Evolutionary conservation across 495 filamentous ascomycete genomes (phyloP).

Genomic region (Aspergillus bertholletiae): DNA sequence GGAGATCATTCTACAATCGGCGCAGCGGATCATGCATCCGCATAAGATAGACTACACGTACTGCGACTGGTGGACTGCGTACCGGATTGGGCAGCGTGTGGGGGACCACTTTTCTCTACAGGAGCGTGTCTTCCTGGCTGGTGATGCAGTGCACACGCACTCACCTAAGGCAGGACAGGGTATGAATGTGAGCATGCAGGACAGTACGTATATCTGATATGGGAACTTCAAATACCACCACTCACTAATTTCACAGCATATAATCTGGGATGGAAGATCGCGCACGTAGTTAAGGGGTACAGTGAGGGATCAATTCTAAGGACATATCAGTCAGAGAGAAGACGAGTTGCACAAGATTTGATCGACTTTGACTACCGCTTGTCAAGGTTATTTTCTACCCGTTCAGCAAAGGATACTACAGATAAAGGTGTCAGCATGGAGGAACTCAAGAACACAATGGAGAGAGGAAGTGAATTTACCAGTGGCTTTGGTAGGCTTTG

Average conservation of each 20-base stretch:
- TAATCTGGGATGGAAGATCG: slow-evolving; percentile 75
- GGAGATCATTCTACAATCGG: too few relatives aligned
- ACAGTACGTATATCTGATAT: too few relatives aligned
- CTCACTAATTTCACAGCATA: too few relatives aligned
- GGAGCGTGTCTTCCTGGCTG: slow-evolving; percentile 63
- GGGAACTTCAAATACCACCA: too few relatives aligned
- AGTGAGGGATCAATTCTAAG: slow-evolving; percentile 48
- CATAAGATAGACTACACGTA: slow-evolving; percentile 59
- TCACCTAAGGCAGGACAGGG: slow-evolving; percentile 73
- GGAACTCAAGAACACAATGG: slow-evolving; percentile 9
- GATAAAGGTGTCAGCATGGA: too few relatives aligned
- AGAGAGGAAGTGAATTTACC: too few relatives aligned
- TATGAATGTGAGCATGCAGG: slow-evolving; percentile 70
- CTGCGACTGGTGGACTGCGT: slow-evolving; percentile 61
- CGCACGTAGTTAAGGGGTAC: slow-evolving; percentile 53
- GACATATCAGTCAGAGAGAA: slow-evolving; percentile 63
- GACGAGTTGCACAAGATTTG: slow-evolving; percentile 60
- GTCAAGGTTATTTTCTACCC: slow-evolving; percentile 27
- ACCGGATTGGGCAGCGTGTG: slow-evolving; percentile 64
- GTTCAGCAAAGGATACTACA: too few relatives aligned
- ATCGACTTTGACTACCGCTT: slow-evolving; percentile 62
- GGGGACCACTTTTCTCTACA: slow-evolving; percentile 54
- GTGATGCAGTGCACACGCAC: slow-evolving; percentile 56
- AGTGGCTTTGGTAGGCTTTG: too few relatives aligned
- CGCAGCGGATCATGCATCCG: slow-evolving; percentile 55